These are phyloP conservation scores for Verbascum thapsus DNA, from an alignment of 257 asterid species.

Conservation along the genomic window DNA sequence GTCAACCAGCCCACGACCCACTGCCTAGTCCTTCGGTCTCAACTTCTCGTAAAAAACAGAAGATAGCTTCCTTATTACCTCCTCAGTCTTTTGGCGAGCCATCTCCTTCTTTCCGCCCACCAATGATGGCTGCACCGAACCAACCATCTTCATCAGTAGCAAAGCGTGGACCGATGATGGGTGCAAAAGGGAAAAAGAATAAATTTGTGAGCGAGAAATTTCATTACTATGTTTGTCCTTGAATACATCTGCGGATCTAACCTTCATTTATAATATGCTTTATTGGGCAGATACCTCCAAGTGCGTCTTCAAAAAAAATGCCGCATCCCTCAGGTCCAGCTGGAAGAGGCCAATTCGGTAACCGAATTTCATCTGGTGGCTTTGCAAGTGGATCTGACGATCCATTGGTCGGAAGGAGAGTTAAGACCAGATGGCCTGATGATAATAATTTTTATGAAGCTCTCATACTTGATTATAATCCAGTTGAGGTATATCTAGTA, in stretches of 20 bases:
- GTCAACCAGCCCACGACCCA: slow-evolving; percentile 56
- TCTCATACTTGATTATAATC: slow-evolving; percentile 57
- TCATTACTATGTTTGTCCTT: slow-evolving; percentile 6
- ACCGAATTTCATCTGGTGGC: slow-evolving; percentile 53
- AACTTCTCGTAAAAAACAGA: slow-evolving; percentile 73
- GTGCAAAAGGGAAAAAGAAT: slow-evolving; percentile 57
- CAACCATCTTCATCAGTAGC: slow-evolving; percentile 69
- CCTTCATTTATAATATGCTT: slow-evolving; percentile 10
- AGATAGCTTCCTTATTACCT: slow-evolving; percentile 51
- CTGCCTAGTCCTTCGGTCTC: slow-evolving; percentile 67
- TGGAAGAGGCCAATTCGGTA: slow-evolving; percentile 77
- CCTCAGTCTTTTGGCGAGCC: slow-evolving; percentile 58
- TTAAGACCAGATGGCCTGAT: slow-evolving; percentile 82
- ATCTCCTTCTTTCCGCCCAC: slow-evolving; percentile 50
- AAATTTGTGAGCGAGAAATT: slow-evolving; percentile 53
- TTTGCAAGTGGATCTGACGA: slow-evolving; percentile 46
- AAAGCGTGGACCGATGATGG: slow-evolving; percentile 61
- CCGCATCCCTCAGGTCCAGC: slow-evolving; percentile 63
- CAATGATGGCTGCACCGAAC: slow-evolving; percentile 43
- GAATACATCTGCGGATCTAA: slow-evolving; percentile 19
- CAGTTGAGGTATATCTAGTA: slow-evolving; percentile 48
- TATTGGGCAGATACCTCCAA: slow-evolving; percentile 55
- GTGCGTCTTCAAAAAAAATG: slow-evolving; percentile 61
- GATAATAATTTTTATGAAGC: slow-evolving; percentile 83
- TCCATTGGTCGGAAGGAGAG: slow-evolving; percentile 63